Evolutionary conservation across 345 rosid species (phyloP).

Genomic region (Gossypium ekmanianum): DNA sequence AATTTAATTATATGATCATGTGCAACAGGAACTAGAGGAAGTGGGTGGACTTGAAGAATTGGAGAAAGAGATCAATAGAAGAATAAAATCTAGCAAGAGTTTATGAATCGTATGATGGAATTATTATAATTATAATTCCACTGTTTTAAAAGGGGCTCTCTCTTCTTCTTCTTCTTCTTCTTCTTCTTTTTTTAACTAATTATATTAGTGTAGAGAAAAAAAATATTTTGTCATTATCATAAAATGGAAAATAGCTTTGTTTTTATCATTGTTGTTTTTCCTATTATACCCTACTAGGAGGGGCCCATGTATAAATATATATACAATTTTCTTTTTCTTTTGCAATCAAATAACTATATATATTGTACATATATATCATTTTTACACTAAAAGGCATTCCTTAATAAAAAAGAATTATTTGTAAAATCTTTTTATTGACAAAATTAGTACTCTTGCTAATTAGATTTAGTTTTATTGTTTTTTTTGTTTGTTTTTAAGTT

Average conservation of each 20-base stretch:
- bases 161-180: background rate
- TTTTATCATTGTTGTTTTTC: background rate
- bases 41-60: slow-evolving; percentile 76
- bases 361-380: background rate
- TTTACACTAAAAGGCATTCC: background rate
- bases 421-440: too few relatives aligned
- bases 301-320: background rate
- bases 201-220: slow-evolving; percentile 3
- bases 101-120: slow-evolving; percentile 8
- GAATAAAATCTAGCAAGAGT: slow-evolving; percentile 42
- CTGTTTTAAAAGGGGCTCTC: background rate
- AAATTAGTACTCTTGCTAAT: too few relatives aligned
- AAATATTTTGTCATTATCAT: slow-evolving; percentile 1
- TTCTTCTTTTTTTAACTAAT: background rate
- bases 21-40: slow-evolving; percentile 64
- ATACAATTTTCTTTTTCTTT: background rate
- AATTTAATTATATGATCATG: background rate
- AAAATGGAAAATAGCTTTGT: slow-evolving; percentile 6
- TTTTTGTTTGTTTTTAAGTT: too few relatives aligned
- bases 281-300: background rate
- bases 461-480: too few relatives aligned
- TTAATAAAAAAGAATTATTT: too few relatives aligned
- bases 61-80: slow-evolving; percentile 62
- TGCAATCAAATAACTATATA: background rate
- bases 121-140: background rate